Base-by-base conservation (phyloP, 345 rosid genomes). In the Nephelium lappaceum region DNA sequence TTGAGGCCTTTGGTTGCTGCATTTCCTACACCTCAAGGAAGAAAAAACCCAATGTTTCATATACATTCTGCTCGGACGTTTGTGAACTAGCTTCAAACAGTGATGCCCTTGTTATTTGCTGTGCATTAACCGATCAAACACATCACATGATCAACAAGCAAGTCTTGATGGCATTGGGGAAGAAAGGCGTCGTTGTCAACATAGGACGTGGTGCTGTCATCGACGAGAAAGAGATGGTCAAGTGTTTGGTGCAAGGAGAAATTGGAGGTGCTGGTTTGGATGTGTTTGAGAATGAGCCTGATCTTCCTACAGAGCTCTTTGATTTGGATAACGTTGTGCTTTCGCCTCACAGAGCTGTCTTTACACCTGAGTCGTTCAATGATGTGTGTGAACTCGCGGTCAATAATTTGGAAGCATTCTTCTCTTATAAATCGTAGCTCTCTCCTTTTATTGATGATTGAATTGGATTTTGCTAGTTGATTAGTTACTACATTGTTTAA, bases 231-330 rank as follows among this genome's bases (percentile, higher is more conserved):
- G 87, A 84, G 77, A 41, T 89, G 83, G 90, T 85, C 42, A 67
- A 76, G 67, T 83, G 85, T 57, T 77, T 90, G 80, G 69, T 79
- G 31, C 72, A 77, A 23, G 86, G 88, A 60, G 82, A 89, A 57
- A 85, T 87, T 47, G 81, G 78, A 21, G 93, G 93, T 3, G 90
- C 92, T 61, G 93, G 93, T 5, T 76, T 90, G 68, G 92, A 90
- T 77, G 93, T 90, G 82, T 90, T 88, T 62, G 88, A 88, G 85
- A 58, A 87, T 43, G 93, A 88, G 73, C 91, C 90, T 53, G 4
- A 74, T 53, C 86, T 88, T 65, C 88, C 90, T 49, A 5, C 73
- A 66, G 84, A 85, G 68, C 83, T 88, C 9, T 77, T 78, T 42
- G 76, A 45, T 3, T 60, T 87, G 76, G 90, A 90, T 23, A 85